Base-by-base conservation (phyloP, 805 yeast species). In the Pichia membranifaciens region DNA sequence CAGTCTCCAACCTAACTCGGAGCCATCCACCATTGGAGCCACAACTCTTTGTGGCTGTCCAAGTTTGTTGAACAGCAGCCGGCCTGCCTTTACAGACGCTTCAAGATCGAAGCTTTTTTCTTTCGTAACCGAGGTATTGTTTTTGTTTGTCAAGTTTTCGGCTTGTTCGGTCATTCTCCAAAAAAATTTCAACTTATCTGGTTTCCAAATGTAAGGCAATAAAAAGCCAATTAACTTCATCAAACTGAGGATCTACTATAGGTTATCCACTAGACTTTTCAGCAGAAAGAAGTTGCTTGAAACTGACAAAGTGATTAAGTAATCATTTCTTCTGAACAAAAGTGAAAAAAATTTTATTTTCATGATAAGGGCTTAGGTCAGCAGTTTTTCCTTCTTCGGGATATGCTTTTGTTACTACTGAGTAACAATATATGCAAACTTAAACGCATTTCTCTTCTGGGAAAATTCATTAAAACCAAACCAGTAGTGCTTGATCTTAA, bases 21-120 rank as follows among this genome's bases (percentile, higher is more conserved):
- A 82, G 55, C 89, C 97, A 64, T 93, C 99, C 17, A 93, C 99
- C 97, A 93, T 91, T 1, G 99, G 99, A 3, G 98, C 99, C 18
- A 93, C 93, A 22, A 93, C 82, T 53, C 84, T 87, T 43, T 72
- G 77, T 2, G 99, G 99, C 20, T 67, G 58, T 0, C 93, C 93
- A 15, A 91, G 70, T 13, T 76, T 66, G 38, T 85, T 74, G 61
- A 69, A 91, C 1, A 93, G 74, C 41, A 76, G 79, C 50, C 95
- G 72, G 1, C 97, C 97, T 16, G 64, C 56, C 40, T 28, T 38
- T 3, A 52, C 37, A 1, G 51, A 47, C n/a, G 44, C 45, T 31
- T 38, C 25, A 17, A 52, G 5, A 28, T 71, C 15, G 22, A 31
- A 15, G 31, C 31, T 35, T 32, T 42, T 33, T 16, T 25, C 29